Base-by-base conservation (phyloP, 2,329 filamentous ascomycete genomes). In the Aspergillus japonicus region DNA sequence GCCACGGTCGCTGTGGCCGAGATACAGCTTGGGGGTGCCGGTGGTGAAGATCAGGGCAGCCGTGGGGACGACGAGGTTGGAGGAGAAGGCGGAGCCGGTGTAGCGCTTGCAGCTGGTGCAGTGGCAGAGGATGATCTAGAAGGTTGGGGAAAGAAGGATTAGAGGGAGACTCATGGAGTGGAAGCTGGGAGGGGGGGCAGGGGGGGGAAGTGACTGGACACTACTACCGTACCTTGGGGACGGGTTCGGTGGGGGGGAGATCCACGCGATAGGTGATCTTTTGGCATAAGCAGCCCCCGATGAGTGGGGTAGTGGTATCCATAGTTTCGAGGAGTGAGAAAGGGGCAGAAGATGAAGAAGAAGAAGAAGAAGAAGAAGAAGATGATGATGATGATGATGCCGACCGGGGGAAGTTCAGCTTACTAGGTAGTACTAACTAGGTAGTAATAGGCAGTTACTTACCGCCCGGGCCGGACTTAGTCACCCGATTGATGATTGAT, bases 101-200 rank as follows among this genome's bases (percentile, higher is more conserved):
- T 70, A 67, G 23, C 65, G 66, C 42, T 70, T 70, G 62, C 68
- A 70, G 57, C 48, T 64, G 47, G 42, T 63, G 60, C 68, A 70
- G 63, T 70, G 67, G 58, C 68, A 69, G 57, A 66, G 50, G 39
- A 63, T 50, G 19, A 69, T 19, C 66, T 69, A 12, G 11, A 23
- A 23, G 3, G 12, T 35, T 16, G 12, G 12, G 14, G 33, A 2
- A 7, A 33, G 31, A 21, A 19, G 4, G 8, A 10, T 24, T 23
- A 55, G n/a, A 16, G 5, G 24, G 23, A 23, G 21, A 10, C 44
- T 26, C 19, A 24, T 24, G 33, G 33, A 35, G 14, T n/a, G 47
- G 23, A 19, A 19, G 51, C 24, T 50, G 24, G 33, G n/a, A n/a
- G n/a, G n/a, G n/a, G n/a, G n/a, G n/a, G n/a, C n/a, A n/a, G 21